Percentiles rank a stretch among this genome's conserved stretches.
These are phyloP conservation scores for Xylaria cubensis DNA, from an alignment of 495 filamentous ascomycete genomes.

Conservation along the genomic window DNA sequence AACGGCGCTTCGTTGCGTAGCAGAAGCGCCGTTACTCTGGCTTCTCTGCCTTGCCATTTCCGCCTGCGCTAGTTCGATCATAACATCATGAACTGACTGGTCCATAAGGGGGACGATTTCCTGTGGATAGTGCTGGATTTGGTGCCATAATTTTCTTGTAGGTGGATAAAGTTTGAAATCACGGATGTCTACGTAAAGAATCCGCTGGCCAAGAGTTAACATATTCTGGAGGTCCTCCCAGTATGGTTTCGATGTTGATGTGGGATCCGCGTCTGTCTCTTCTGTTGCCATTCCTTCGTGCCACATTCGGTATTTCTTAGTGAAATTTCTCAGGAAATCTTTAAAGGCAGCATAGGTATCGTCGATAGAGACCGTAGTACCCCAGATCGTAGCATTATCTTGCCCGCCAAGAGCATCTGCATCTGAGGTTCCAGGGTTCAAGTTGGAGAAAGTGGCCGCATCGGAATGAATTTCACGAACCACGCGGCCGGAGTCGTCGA, in stretches of 20 bases:
- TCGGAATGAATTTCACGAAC: constrained; percentile 70
- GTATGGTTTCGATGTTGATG: constrained; percentile 76
- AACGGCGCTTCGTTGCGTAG: constrained; percentile 44
- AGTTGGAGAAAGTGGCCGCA: constrained; percentile 82
- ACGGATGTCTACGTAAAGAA: constrained; percentile 84
- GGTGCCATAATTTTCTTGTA: constrained; percentile 93
- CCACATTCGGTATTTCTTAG: constrained; percentile 92
- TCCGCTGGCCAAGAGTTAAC: constrained; percentile 80
- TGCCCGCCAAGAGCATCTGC: constrained; percentile 83
- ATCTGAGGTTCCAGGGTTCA: constrained; percentile 88
- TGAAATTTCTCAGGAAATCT: constrained; percentile 88
- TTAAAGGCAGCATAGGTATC: constrained; percentile 88
- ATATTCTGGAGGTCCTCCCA: constrained; percentile 87
- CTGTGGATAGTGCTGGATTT: constrained; percentile 87
- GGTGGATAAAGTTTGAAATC: constrained; percentile 94
- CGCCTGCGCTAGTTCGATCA: constrained; percentile 86
- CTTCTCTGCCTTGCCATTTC: constrained; percentile 75
- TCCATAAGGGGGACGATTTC: constrained; percentile 98
- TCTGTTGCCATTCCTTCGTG: constrained; percentile 80
- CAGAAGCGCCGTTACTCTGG: constrained; percentile 58
- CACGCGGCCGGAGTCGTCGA: constrained; percentile 81
- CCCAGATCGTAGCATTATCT: constrained; percentile 89
- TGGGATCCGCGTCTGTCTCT: constrained; percentile 68
- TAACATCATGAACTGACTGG: constrained; percentile 87
- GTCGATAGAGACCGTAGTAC: constrained; percentile 92